Percentiles rank a stretch among this genome's conserved stretches.
These are phyloP conservation scores for Endocladia muricata DNA, from an alignment of 31 red algal species.

Conservation along the genomic window DNA sequence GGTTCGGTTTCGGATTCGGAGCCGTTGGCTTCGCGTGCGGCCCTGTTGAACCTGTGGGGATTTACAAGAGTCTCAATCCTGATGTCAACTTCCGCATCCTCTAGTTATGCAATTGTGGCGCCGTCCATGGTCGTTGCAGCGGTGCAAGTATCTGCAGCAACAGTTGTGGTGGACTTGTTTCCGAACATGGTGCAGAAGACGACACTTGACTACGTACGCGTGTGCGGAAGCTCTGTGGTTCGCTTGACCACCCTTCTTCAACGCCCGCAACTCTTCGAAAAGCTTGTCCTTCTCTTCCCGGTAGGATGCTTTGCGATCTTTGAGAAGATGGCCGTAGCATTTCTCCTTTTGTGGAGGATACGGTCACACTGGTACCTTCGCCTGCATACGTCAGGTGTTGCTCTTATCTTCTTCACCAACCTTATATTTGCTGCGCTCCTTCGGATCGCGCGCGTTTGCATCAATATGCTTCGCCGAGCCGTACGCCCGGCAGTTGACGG, in stretches of 20 bases:
- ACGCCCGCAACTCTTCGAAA: not conserved
- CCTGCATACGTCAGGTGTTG: too few relatives aligned
- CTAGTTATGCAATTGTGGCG: not conserved
- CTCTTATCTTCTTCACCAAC: too few relatives aligned
- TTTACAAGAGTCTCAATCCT: not conserved
- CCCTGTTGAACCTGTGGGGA: not conserved
- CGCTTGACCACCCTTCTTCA: not conserved
- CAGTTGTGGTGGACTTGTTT: not conserved
- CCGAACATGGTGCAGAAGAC: not conserved
- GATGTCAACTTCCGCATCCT: not conserved
- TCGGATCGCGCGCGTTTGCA: too few relatives aligned
- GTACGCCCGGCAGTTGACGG: conserved; percentile 40
- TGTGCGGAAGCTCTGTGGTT: not conserved
- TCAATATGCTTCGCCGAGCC: too few relatives aligned
- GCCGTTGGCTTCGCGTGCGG: not conserved
- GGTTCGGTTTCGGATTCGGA: not conserved
- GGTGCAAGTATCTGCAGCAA: not conserved
- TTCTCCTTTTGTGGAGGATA: too few relatives aligned
- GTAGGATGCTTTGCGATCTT: not conserved
- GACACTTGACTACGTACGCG: not conserved
- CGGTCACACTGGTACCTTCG: too few relatives aligned
- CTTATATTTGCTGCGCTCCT: too few relatives aligned
- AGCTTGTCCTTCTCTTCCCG: not conserved
- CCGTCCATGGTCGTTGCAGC: not conserved
- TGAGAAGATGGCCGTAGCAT: not conserved